Conservation (phyloP, 1,284 basidiomycete genomes). For the Trichosporon sp. region DNA sequence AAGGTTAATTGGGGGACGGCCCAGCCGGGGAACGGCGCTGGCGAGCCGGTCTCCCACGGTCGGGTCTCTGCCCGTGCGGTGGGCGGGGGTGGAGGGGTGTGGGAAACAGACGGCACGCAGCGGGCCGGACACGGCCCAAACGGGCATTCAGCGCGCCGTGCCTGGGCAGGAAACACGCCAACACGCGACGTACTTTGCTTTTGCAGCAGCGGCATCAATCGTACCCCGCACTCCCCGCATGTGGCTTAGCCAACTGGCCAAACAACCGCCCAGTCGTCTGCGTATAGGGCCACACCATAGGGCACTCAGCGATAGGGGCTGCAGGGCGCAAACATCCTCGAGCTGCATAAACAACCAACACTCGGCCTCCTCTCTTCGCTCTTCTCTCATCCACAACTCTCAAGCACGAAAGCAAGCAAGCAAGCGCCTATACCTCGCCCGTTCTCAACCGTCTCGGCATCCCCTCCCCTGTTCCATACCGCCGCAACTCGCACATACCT, state of each 20-base stretch:
- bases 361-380: neutral
- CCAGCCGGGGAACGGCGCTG: neutral
- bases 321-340: neutral
- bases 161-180: neutral
- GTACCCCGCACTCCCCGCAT: constrained; percentile 2
- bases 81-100: neutral
- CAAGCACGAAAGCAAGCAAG: neutral
- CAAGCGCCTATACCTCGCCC: neutral
- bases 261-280: neutral
- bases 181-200: neutral
- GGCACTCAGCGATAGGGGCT: neutral
- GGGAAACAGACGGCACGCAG: neutral
- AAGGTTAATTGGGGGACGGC: neutral
- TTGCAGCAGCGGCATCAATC: neutral
- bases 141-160: neutral
- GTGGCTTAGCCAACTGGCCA: constrained; percentile 4
- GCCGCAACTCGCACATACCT: neutral
- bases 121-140: constrained; percentile 1
- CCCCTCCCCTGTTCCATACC: neutral
- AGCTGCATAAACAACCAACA: neutral
- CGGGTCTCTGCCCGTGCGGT: neutral
- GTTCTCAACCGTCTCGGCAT: neutral
- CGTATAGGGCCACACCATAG: neutral
- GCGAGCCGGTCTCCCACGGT: neutral
- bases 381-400: neutral